Conservation (phyloP, 495 filamentous ascomycete genomes). For the Talaromyces thailandensis region DNA sequence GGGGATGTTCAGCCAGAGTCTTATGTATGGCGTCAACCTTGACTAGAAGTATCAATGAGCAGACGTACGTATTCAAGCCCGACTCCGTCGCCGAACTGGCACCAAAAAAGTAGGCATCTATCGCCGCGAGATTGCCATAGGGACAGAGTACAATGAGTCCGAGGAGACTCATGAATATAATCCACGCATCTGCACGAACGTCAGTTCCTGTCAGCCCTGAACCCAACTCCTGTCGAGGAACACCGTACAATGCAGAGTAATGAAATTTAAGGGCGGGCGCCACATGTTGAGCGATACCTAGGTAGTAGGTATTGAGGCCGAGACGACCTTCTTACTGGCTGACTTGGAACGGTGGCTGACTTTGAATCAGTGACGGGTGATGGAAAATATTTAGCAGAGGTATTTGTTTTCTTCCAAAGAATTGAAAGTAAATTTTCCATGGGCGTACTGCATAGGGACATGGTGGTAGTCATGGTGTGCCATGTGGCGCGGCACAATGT, state of each 20-base stretch:
- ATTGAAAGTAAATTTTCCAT: not conserved
- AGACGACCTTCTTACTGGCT: not conserved
- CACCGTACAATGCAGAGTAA: conserved; percentile 49
- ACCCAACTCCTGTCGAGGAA: not conserved
- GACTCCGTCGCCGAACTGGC: conserved; percentile 32
- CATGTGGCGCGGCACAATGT: not conserved
- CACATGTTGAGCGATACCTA: conserved; percentile 11
- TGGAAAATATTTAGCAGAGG: not conserved
- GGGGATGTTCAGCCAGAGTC: not conserved
- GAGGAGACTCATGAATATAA: conserved; percentile 23
- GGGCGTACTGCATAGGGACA: not conserved
- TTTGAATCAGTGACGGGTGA: no score
- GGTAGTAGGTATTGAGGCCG: no score
- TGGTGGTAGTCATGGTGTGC: not conserved
- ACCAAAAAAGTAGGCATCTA: conserved; percentile 38
- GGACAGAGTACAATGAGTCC: conserved; percentile 28
- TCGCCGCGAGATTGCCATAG: conserved; percentile 28
- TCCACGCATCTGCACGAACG: conserved; percentile 23
- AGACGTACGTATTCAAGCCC: conserved; percentile 33
- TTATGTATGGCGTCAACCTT: no score
- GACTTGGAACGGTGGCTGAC: not conserved
- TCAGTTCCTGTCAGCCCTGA: conserved; percentile 3
- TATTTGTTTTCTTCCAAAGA: not conserved
- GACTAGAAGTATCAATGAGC: no score
- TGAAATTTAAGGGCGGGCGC: conserved; percentile 51